Percentiles rank a stretch among this genome's conserved stretches.
phyloP scores from a whole-genome alignment of 176 grass and related monocot species.

The Bromus sterilis region DNA sequence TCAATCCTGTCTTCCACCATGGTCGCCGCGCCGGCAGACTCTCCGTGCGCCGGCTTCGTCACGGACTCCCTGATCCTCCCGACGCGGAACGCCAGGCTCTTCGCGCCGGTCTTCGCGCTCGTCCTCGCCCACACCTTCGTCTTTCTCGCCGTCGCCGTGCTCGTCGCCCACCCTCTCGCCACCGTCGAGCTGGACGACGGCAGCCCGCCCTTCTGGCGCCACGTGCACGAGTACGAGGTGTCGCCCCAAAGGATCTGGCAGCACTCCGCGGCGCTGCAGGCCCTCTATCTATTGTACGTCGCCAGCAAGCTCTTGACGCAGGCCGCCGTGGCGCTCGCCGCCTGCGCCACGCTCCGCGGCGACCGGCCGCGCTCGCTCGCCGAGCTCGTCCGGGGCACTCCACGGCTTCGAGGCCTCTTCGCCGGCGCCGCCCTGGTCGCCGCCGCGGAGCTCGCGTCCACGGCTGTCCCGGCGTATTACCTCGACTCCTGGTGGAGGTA shows the following conservation, averaged over 20 bases:
- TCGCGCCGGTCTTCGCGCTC: background rate
- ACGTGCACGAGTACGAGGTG: background rate
- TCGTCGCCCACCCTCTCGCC: conserved; percentile 1
- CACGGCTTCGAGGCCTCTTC: background rate
- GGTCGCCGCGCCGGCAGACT: background rate
- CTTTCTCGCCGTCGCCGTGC: background rate
- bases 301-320: background rate
- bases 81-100: background rate
- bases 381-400: background rate
- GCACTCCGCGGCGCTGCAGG: background rate
- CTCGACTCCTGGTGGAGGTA: background rate
- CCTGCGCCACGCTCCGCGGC: background rate
- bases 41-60: background rate
- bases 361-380: background rate
- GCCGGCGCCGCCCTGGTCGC: background rate
- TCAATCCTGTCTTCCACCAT: too few relatives aligned
- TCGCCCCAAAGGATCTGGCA: background rate
- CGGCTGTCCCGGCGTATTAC: background rate
- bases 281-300: conserved; percentile 19
- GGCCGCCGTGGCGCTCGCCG: background rate
- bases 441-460: background rate
- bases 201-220: background rate
- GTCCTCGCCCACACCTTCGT: conserved; percentile 5
- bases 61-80: conserved; percentile 22
- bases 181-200: background rate